A percentile compares a stretch with the other conserved stretches of the same genome.
These are phyloP conservation scores for Chernovozyma aurita DNA, from an alignment of 1,139 yeast species.

Conservation along the genomic window DNA sequence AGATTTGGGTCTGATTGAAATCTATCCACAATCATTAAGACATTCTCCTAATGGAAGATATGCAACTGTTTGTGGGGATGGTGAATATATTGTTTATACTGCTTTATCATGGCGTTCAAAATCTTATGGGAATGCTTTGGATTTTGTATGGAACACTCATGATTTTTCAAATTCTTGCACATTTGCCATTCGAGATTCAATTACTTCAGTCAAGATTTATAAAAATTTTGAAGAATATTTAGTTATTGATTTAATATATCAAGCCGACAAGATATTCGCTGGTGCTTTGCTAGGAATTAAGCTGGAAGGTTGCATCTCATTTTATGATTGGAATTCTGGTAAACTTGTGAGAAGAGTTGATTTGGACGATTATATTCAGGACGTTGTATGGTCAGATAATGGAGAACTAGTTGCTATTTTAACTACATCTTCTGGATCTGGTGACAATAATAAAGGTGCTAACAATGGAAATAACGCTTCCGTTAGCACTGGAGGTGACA, in stretches of 20 bases:
- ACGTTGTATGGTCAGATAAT: constrained; percentile 88
- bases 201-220: constrained; percentile 62
- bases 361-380: constrained; percentile 67
- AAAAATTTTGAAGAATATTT: constrained; percentile 82
- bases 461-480: neutral
- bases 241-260: constrained; percentile 61
- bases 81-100: constrained; percentile 93
- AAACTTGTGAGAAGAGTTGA: constrained; percentile 77
- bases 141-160: constrained; percentile 87
- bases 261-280: constrained; percentile 78
- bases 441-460: constrained; percentile 9
- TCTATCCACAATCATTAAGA: constrained; percentile 78
- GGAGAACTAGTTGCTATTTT: constrained; percentile 84
- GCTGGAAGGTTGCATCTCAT: constrained; percentile 74
- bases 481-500: neutral
- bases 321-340: constrained; percentile 93
- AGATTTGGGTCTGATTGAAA: constrained; percentile 88
- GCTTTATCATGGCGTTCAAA: constrained; percentile 98
- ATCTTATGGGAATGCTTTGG: constrained; percentile 84
- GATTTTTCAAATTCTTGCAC: constrained; percentile 66
- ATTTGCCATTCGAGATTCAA: constrained; percentile 77
- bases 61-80: constrained; percentile 97
- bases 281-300: constrained; percentile 85
- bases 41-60: constrained; percentile 98
- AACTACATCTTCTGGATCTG: constrained; percentile 41